Base-by-base conservation (phyloP, 495 filamentous ascomycete species). In the Hypoxylon cercidicola region DNA sequence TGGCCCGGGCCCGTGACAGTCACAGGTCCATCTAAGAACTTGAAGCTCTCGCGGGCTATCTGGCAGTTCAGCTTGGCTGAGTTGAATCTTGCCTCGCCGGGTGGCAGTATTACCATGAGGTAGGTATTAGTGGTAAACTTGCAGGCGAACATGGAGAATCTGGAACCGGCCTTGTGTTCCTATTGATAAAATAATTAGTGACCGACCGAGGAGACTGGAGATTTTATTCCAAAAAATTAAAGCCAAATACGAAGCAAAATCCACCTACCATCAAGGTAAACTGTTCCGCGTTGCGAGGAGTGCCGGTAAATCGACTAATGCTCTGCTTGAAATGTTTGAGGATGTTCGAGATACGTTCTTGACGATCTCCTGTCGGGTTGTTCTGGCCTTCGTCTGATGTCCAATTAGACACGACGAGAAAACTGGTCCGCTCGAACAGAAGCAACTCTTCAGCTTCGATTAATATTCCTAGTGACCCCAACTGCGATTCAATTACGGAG, bases 91-190 rank as follows among this genome's bases (percentile, higher is more conserved):
- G 90, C 89, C 69, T 96, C 93, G 11, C 92, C 91, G 0, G 93
- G 92, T 0, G 93, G 93, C 64, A 97, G 86, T 16, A 94, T 90
- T 0, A 94, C 89, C 56, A 96, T 89, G 49, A 98, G 89, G 70
- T 97, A 98, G 9, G 95, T 98, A 71, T 99, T 99, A 35, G 93
- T 92, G 0, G 95, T 99, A 68, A 99, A 89, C 55, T 93, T 90
- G 63, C 89, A 88, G 40, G 96, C 89, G 73, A 97, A 97, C 80
- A 97, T 89, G 75, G 90, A 93, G 78, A 98, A 99, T 47, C 86
- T 81, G 18, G 77, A 60, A 56, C 77, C 78, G 44, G 84, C 79
- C 62, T 84, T 83, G 62, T 85, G 75, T 69, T 87, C 84, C 71
- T 74, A 18, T 49, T n/a, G 11, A 55, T 47, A 11, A 1, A 7